phyloP scores from a whole-genome alignment of 495 filamentous ascomycete species.

The Penicillium coffeae region DNA sequence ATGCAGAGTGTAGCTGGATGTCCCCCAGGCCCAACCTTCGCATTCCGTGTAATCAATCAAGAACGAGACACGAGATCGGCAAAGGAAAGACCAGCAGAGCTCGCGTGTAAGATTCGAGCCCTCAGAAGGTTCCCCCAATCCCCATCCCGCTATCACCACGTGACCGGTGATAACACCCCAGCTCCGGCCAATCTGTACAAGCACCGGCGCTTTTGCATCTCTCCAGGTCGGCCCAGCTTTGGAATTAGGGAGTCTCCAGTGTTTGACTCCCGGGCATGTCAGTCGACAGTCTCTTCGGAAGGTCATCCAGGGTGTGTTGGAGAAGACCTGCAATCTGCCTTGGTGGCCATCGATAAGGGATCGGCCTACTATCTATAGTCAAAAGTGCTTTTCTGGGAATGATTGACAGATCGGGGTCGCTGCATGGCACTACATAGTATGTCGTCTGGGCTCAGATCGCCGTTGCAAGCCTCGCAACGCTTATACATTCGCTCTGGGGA shows the following conservation, averaged over 20 bases:
- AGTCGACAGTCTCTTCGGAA: too few species aligned
- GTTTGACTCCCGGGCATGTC: too few species aligned
- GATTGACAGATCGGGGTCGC: not conserved
- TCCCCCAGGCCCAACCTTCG: not conserved
- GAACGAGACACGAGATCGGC: not conserved
- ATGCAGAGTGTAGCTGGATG: not conserved
- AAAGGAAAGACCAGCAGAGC: not conserved
- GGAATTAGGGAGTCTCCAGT: too few species aligned
- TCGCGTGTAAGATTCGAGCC: not conserved
- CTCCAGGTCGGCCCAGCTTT: too few species aligned
- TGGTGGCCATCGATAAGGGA: not conserved
- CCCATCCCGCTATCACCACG: slow-evolving; percentile 9
- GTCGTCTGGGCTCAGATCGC: not conserved
- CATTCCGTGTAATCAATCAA: too few species aligned
- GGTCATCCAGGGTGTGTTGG: too few species aligned
- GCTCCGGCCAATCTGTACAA: slow-evolving; percentile 2
- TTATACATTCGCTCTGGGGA: too few species aligned
- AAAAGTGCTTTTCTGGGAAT: not conserved
- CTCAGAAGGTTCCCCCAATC: slow-evolving; percentile 3
- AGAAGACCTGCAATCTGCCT: too few species aligned
- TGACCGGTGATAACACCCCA: slow-evolving; percentile 1
- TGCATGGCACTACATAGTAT: too few species aligned
- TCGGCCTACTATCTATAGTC: not conserved
- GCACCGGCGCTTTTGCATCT: not conserved
- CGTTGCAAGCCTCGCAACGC: too few species aligned